These are phyloP conservation scores for Effrenium voratum DNA, from an alignment of 73 alveolate genomes.

Conservation along the genomic window DNA sequence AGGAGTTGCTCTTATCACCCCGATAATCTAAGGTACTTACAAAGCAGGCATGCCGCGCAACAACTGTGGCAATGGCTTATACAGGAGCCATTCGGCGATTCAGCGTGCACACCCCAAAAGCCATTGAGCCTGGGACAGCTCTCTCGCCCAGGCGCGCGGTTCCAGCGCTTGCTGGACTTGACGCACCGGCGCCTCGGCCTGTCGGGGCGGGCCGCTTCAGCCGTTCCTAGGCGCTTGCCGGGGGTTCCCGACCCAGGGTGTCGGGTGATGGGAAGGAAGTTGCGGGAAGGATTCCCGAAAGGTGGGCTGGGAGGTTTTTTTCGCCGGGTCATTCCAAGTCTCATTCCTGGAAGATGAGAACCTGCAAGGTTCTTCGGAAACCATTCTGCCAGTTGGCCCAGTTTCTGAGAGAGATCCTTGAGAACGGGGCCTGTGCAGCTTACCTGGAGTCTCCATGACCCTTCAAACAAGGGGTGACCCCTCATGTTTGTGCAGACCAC, in stretches of 20 bases:
- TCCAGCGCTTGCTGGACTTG: constrained; percentile 71
- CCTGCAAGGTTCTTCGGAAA: not conserved
- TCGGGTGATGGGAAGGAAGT: not conserved
- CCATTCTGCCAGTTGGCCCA: not conserved
- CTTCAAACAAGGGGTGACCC: not conserved
- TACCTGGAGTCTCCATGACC: not conserved
- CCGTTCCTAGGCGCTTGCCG: not conserved
- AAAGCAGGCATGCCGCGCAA: too few species aligned
- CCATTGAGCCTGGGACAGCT: too few species aligned
- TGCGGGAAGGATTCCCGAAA: not conserved
- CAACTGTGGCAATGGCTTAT: too few species aligned
- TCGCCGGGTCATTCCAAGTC: not conserved
- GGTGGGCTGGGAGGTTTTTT: not conserved
- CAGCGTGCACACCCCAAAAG: too few species aligned
- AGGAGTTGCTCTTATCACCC: too few species aligned
- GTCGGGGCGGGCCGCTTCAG: not conserved
- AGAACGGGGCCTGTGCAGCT: not conserved
- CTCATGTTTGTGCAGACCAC: too few species aligned
- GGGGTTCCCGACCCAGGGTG: not conserved
- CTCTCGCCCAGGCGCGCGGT: constrained; percentile 64
- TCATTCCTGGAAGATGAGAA: not conserved
- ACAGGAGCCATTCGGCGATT: too few species aligned
- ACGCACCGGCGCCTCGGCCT: constrained; percentile 30
- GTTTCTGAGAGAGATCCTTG: not conserved
- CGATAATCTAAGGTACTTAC: too few species aligned